A percentile compares a stretch with the other conserved stretches of the same genome.
Evolutionary conservation across 1,284 basidiomycete species (phyloP).

Genomic region (Austropuccinia psidii): DNA sequence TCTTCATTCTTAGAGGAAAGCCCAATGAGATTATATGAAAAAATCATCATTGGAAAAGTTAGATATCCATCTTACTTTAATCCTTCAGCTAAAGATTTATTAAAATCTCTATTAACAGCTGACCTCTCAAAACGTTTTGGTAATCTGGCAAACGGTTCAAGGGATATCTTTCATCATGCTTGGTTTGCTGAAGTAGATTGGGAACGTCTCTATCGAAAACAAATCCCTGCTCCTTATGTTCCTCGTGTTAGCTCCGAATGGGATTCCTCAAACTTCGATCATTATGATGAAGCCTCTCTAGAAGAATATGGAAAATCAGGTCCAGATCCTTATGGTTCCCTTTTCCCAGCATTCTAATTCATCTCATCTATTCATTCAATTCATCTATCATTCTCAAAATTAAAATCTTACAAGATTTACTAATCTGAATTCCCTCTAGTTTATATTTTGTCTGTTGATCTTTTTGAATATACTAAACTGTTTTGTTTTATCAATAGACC

Average conservation of each 20-base stretch:
- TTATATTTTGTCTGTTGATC: too few species aligned
- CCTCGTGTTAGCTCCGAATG: conserved; percentile 54
- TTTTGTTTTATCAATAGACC: too few species aligned
- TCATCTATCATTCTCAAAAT: background rate
- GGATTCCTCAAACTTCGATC: conserved; percentile 47
- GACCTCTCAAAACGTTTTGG: conserved; percentile 89
- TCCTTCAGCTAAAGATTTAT: conserved; percentile 72
- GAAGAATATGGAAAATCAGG: conserved; percentile 57
- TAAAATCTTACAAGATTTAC: background rate
- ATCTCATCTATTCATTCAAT: too few species aligned
- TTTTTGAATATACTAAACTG: too few species aligned
- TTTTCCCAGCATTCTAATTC: conserved; percentile 65
- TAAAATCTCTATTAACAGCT: conserved; percentile 78
- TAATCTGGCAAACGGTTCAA: conserved; percentile 82
- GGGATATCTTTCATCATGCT: conserved; percentile 88
- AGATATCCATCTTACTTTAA: conserved; percentile 84
- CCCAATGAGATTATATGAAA: conserved; percentile 78
- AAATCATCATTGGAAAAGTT: conserved; percentile 78
- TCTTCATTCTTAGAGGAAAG: conserved; percentile 49
- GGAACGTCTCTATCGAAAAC: conserved; percentile 69
- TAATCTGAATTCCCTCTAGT: background rate
- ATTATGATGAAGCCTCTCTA: conserved; percentile 64
- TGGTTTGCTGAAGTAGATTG: conserved; percentile 98
- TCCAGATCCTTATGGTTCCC: conserved; percentile 55
- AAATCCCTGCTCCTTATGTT: conserved; percentile 93